Conservation (phyloP, 2,329 filamentous ascomycete genomes). For the Scedosporium apiospermum region DNA sequence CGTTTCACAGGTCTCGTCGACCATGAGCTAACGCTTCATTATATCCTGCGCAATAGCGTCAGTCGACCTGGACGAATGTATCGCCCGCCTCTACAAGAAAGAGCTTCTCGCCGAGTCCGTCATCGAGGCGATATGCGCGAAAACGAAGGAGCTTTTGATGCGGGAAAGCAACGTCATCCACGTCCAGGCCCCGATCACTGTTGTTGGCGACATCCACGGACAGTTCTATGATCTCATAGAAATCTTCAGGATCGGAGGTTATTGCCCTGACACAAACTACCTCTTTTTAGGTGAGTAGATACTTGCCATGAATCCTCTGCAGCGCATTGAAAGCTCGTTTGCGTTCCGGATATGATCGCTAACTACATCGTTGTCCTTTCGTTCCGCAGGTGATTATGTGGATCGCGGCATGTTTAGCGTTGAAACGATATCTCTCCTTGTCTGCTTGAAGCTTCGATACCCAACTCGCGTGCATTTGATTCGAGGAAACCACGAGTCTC, state of each 20-base stretch:
- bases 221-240: constrained; percentile 99
- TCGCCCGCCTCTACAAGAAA: constrained; percentile 91
- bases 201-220: constrained; percentile 96
- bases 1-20: constrained; percentile 1
- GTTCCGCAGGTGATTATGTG: constrained; percentile 74
- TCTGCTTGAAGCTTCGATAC: constrained; percentile 95
- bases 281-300: constrained; percentile 70
- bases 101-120: constrained; percentile 95
- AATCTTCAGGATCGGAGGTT: constrained; percentile 97
- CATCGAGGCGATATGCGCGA: constrained; percentile 97
- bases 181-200: constrained; percentile 88
- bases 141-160: constrained; percentile 98
- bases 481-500: constrained; percentile 94
- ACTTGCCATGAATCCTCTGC: neutral
- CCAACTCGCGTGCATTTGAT: constrained; percentile 92
- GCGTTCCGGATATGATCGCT: neutral
- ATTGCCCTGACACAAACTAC: constrained; percentile 96
- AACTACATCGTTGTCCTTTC: neutral
- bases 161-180: constrained; percentile 99
- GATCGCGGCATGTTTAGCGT: constrained; percentile 98
- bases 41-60: constrained; percentile 49
- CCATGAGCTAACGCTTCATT: neutral
- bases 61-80: constrained; percentile 98
- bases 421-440: constrained; percentile 94
- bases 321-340: neutral